A percentile compares a stretch with the other conserved stretches of the same genome.
Evolutionary conservation across 306 rosid genomes (phyloP).

Genomic region (Cicer yamashitae): DNA sequence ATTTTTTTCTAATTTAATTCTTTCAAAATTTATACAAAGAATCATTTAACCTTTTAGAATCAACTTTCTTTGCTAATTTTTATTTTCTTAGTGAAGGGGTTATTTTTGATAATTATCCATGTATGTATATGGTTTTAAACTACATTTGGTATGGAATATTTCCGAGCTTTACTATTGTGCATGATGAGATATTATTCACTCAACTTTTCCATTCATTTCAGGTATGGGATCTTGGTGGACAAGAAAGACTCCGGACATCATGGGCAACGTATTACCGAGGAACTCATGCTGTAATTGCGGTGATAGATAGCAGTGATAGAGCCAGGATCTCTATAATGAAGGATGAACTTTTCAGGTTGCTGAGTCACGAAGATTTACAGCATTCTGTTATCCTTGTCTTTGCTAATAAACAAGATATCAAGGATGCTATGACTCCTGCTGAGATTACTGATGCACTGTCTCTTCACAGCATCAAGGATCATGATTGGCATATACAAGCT

Average conservation of each 20-base stretch:
- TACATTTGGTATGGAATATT: constrained; percentile 28
- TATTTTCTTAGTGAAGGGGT: background rate
- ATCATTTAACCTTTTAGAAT: background rate
- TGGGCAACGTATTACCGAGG: constrained; percentile 99
- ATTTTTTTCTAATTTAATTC: background rate
- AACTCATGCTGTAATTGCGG: constrained; percentile 87
- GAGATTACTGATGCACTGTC: constrained; percentile 94
- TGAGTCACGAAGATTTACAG: constrained; percentile 90
- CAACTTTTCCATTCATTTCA: constrained; percentile 41
- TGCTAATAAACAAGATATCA: constrained; percentile 95
- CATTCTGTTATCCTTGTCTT: constrained; percentile 81
- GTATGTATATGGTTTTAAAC: background rate
- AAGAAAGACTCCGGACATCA: constrained; percentile 94
- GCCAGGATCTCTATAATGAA: constrained; percentile 88
- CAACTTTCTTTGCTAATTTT: constrained; percentile 18
- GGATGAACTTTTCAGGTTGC: constrained; percentile 94
- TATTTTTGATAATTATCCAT: constrained; percentile 1
- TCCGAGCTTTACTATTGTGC: constrained; percentile 9
- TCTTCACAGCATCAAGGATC: constrained; percentile 97
- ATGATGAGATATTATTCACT: constrained; percentile 20
- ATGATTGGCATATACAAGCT: constrained; percentile 99
- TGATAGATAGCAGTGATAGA: constrained; percentile 96
- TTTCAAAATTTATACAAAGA: background rate
- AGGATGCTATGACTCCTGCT: constrained; percentile 99
- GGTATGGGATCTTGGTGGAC: constrained; percentile 99